Evolutionary conservation across 495 filamentous ascomycete genomes (phyloP).

Genomic region (Neurospora tetraspora): DNA sequence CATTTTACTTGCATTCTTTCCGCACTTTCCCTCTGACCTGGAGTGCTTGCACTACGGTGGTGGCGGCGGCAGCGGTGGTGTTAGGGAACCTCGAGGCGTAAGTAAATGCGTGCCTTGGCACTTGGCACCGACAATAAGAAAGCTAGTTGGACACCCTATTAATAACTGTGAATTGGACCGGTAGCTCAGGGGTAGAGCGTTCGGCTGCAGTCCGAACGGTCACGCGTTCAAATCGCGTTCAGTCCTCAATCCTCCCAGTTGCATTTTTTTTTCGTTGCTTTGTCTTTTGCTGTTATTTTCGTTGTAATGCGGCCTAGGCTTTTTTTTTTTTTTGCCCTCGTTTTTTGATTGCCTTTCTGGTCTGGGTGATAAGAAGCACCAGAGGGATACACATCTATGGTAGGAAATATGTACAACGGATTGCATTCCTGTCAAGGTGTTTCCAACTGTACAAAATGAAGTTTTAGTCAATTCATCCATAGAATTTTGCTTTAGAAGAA

Average conservation of each 20-base stretch:
- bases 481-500: background rate
- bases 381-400: background rate
- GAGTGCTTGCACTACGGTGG: background rate
- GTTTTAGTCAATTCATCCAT: too few species aligned
- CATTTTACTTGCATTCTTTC: background rate
- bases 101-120: background rate
- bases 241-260: background rate
- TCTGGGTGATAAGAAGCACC: background rate
- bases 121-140: background rate
- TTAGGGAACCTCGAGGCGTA: too few species aligned
- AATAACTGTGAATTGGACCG: background rate
- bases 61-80: background rate
- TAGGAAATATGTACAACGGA: background rate
- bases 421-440: too few species aligned
- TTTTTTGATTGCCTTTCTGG: background rate
- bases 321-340: background rate
- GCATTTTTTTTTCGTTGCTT: background rate
- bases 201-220: background rate
- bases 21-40: background rate
- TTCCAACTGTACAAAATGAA: too few species aligned
- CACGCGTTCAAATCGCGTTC: background rate
- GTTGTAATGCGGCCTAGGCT: background rate
- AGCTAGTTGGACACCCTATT: rapidly evolving
- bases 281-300: background rate
- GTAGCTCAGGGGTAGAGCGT: background rate